Percentiles rank a stretch among this genome's conserved stretches.
Conservation (phyloP, 192 early-diverging fungal genomes). For the Phycomyces nitens region DNA sequence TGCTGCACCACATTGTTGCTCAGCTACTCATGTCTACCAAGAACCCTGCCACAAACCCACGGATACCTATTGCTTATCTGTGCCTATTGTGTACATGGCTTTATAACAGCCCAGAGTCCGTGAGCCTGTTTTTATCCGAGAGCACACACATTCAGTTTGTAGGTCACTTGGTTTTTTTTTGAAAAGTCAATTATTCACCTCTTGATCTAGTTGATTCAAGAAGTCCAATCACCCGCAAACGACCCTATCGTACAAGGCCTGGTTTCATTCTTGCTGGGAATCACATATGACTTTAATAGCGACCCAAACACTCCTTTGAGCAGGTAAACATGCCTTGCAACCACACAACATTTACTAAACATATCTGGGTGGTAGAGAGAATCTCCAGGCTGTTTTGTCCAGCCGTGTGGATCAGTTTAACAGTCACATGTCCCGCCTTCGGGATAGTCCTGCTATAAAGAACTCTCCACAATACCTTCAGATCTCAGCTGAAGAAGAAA, state of each 20-base stretch:
- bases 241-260: slow-evolving; percentile 88
- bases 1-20: slow-evolving; percentile 85
- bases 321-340: slow-evolving; percentile 28
- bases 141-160: slow-evolving; percentile 88
- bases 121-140: slow-evolving; percentile 84
- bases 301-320: slow-evolving; percentile 70
- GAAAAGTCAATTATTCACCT: too few species aligned
- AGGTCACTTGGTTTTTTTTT: slow-evolving; percentile 39
- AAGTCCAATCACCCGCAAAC: slow-evolving; percentile 83
- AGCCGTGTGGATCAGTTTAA: slow-evolving; percentile 88
- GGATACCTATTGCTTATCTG: slow-evolving; percentile 75
- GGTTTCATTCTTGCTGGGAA: slow-evolving; percentile 80
- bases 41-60: slow-evolving; percentile 54
- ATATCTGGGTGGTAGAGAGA: slow-evolving; percentile 51
- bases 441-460: slow-evolving; percentile 80
- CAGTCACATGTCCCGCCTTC: slow-evolving; percentile 78
- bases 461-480: slow-evolving; percentile 64
- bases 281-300: slow-evolving; percentile 87
- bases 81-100: slow-evolving; percentile 85
- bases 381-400: slow-evolving; percentile 78
- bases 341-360: too few species aligned
- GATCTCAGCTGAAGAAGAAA: slow-evolving; percentile 59
- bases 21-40: slow-evolving; percentile 67
- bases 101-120: slow-evolving; percentile 72
- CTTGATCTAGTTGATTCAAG: slow-evolving; percentile 74